phyloP scores from a whole-genome alignment of 1,284 basidiomycete genomes.

The Fomitiporia mediterranea region DNA sequence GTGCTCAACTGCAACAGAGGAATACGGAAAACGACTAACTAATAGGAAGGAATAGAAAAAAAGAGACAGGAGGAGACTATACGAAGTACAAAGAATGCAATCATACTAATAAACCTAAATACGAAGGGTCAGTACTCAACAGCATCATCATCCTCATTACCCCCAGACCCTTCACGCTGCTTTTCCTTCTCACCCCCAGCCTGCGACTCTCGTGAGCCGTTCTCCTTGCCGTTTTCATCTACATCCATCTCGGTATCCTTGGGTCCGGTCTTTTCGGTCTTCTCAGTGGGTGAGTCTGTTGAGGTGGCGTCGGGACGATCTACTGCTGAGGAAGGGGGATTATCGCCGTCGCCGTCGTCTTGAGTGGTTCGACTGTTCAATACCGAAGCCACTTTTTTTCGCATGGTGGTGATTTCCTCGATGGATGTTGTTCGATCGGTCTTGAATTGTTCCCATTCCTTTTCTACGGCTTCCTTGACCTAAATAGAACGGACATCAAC shows the following conservation, averaged over 20 bases:
- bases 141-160: conserved; percentile 56
- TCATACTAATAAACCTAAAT: conserved; percentile 10
- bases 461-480: conserved; percentile 59
- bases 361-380: conserved; percentile 23
- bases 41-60: no score
- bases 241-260: conserved; percentile 37
- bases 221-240: conserved; percentile 35
- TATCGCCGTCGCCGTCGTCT: conserved; percentile 14
- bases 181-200: conserved; percentile 41
- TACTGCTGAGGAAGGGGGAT: neutral
- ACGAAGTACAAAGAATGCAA: neutral
- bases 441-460: conserved; percentile 61
- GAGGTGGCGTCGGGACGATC: no score
- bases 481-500: conserved; percentile 26
- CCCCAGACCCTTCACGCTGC: conserved; percentile 31
- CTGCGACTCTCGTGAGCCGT: conserved; percentile 18
- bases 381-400: conserved; percentile 54
- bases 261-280: neutral
- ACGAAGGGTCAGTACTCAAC: conserved; percentile 45
- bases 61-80: neutral
- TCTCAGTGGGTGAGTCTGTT: neutral
- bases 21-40: no score
- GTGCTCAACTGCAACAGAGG: no score
- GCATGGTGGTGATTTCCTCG: conserved; percentile 56
- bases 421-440: conserved; percentile 54